Base-by-base conservation (phyloP, 2,329 filamentous ascomycete species). In the Alternaria panax region DNA sequence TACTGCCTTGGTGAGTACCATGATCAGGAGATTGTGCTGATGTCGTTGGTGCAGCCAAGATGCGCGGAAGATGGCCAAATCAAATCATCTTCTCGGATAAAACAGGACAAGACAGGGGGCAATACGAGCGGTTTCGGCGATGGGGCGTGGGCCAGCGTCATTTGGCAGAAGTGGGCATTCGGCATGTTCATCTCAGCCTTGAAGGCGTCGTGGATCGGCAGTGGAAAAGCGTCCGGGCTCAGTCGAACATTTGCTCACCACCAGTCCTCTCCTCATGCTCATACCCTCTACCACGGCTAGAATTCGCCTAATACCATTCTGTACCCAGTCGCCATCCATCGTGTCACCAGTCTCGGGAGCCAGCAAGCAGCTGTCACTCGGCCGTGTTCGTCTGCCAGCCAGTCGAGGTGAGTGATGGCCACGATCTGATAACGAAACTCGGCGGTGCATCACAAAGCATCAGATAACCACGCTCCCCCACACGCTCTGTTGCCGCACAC, bases 371-470 rank as follows among this genome's bases (percentile, higher is more conserved):
- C 63, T 63, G 65, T 62, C 63, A 43, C 60, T 70, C 61, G 43
- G 70, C 64, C 53, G 45, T 40, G 36, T 41, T 46, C 27, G 51
- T 51, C 60, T 54, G 63, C 50, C 69, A 56, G 57, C 53, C 42
- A 42, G 41, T 45, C 60, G 28, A 62, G 60, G 70, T 71, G 57
- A 65, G 68, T 52, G 41, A 32, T 60, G 51, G 51, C 68, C 66
- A 65, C 69, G 57, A 74, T 74, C 72, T 69, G 70, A 74, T 73
- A 71, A 72, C 40, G 46, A 57, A 59, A 63, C 52, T 63, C 30
- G 57, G n/a, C n/a, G 63, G 51, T 51, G 47, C 47, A 57, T 41
- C 28, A 38, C 51, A 24, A 56, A 55, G 47, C 57, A 63, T 63
- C 60, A 63, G 60, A 63, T 63, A 57, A 59, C 41, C 41, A 42